phyloP scores from a whole-genome alignment of 2,329 filamentous ascomycete genomes.

The Penicillium freii region DNA sequence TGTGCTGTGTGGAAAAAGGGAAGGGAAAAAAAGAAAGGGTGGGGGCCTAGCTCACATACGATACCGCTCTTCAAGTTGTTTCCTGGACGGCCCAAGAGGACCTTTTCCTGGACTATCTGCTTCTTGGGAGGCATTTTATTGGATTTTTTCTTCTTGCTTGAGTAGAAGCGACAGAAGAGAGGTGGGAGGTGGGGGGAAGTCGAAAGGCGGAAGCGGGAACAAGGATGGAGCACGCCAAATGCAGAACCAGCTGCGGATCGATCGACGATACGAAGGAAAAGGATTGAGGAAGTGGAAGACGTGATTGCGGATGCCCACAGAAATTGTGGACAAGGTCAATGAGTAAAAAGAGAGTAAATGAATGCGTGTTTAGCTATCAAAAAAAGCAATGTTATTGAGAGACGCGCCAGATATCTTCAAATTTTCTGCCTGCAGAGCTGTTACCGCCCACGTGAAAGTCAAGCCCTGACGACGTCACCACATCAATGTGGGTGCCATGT shows the following conservation, averaged over 20 bases:
- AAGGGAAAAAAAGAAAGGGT: constrained; percentile 33
- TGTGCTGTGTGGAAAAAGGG: constrained; percentile 28
- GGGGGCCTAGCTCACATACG: constrained; percentile 64
- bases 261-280: constrained; percentile 55
- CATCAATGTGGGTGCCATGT: not conserved
- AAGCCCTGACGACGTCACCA: constrained; percentile 24
- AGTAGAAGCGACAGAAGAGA: constrained; percentile 50
- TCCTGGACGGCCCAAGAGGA: constrained; percentile 90
- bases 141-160: constrained; percentile 58
- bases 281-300: constrained; percentile 28
- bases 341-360: constrained; percentile 11
- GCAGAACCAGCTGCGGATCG: constrained; percentile 67
- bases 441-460: constrained; percentile 30
- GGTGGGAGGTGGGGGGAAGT: constrained; percentile 28
- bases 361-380: constrained; percentile 7
- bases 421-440: constrained; percentile 24
- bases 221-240: constrained; percentile 34
- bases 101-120: constrained; percentile 82
- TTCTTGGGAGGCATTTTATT: constrained; percentile 96
- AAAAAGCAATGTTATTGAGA: constrained; percentile 9
- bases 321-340: constrained; percentile 17
- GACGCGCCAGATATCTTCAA: constrained; percentile 14
- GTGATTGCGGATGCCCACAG: constrained; percentile 32
- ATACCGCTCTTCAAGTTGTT: constrained; percentile 99
- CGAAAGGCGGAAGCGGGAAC: constrained; percentile 45